A percentile compares a stretch with the other conserved stretches of the same genome.
These are phyloP conservation scores for Phallus indusiatus DNA, from an alignment of 768 basidiomycete species.

Conservation along the genomic window DNA sequence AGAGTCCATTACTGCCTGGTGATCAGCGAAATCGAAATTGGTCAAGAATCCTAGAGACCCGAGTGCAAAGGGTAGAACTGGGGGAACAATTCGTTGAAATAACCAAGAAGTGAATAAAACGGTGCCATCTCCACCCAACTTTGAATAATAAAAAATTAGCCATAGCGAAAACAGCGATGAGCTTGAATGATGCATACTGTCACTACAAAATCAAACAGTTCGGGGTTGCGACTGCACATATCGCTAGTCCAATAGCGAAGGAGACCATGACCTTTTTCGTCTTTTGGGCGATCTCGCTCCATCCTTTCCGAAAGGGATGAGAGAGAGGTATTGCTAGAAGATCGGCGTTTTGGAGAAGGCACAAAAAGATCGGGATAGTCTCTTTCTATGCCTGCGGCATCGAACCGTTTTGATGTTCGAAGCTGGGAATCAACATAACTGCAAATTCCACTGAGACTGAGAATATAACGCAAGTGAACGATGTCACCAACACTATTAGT, in stretches of 20 bases:
- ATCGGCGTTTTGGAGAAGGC: conserved; percentile 66
- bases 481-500: conserved; percentile 64
- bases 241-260: conserved; percentile 95
- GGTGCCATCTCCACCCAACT: conserved; percentile 98
- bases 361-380: conserved; percentile 85
- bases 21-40: conserved; percentile 88
- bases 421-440: conserved; percentile 96
- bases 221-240: conserved; percentile 86
- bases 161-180: conserved; percentile 5
- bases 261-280: conserved; percentile 65
- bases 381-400: conserved; percentile 77
- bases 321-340: conserved; percentile 55
- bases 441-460: conserved; percentile 14
- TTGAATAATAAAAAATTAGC: conserved; percentile 10
- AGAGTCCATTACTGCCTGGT: conserved; percentile 77
- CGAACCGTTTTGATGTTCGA: conserved; percentile 81
- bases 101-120: conserved; percentile 99
- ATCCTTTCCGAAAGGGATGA: conserved; percentile 42
- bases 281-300: conserved; percentile 19
- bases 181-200: conserved; percentile 51
- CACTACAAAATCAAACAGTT: conserved; percentile 95
- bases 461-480: conserved; percentile 3
- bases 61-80: conserved; percentile 92
- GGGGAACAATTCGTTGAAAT: conserved; percentile 98
- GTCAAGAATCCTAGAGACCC: conserved; percentile 97